Evolutionary conservation across 2,329 filamentous ascomycete genomes (phyloP).

Genomic region (Phialophora tarda): DNA sequence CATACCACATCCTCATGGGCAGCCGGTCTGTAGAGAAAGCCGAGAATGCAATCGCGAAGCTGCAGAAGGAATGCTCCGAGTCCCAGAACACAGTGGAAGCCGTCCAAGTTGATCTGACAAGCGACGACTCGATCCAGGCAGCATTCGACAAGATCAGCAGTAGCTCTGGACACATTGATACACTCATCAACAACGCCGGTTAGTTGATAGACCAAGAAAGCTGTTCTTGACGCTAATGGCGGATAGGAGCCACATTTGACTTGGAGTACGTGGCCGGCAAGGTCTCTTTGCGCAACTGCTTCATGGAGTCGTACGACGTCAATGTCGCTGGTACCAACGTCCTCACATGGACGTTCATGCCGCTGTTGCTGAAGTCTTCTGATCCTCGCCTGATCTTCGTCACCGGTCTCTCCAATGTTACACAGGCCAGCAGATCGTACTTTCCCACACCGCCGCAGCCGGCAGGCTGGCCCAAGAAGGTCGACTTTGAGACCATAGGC

Average conservation of each 20-base stretch:
- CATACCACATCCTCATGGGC: conserved; percentile 39
- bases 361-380: conserved; percentile 43
- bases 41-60: conserved; percentile 23
- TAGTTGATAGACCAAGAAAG: too few species aligned
- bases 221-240: conserved; percentile 13
- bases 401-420: conserved; percentile 42
- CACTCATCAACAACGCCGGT: conserved; percentile 46
- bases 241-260: conserved; percentile 42
- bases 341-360: conserved; percentile 39
- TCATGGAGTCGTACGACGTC: conserved; percentile 45
- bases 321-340: conserved; percentile 37
- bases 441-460: conserved; percentile 38
- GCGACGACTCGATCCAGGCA: conserved; percentile 41
- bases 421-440: conserved; percentile 19
- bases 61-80: conserved; percentile 33
- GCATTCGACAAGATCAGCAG: conserved; percentile 41
- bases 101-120: conserved; percentile 44
- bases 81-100: conserved; percentile 39
- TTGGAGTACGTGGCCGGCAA: conserved; percentile 40
- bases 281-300: conserved; percentile 48
- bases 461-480: conserved; percentile 54
- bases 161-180: conserved; percentile 42
- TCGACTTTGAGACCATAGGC: conserved; percentile 26
- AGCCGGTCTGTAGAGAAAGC: conserved; percentile 32
- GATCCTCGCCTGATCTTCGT: conserved; percentile 46